Conservation (phyloP, 352 stramenopile genomes). For the Achlya hypogyna region DNA sequence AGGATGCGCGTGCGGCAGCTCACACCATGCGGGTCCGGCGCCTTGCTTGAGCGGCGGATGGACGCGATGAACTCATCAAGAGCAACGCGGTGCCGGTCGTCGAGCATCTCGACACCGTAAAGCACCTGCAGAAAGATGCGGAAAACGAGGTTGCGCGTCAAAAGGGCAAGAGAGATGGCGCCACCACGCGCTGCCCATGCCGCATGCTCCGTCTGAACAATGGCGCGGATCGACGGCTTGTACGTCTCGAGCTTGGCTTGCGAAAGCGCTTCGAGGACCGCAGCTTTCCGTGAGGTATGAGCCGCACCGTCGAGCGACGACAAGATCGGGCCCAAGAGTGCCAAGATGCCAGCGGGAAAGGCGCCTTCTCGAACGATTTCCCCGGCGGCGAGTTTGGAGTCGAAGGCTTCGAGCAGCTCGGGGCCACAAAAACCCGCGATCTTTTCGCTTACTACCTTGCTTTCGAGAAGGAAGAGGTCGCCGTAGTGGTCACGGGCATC, state of each 20-base stretch:
- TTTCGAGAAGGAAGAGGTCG: constrained; percentile 8
- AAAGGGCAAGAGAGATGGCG: background rate
- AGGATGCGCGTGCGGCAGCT: background rate
- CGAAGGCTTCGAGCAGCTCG: background rate
- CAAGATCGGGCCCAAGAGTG: background rate
- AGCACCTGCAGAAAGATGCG: background rate
- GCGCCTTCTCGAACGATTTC: background rate
- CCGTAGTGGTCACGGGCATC: background rate
- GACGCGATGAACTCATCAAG: background rate
- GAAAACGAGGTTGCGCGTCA: background rate
- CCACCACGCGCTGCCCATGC: constrained; percentile 8
- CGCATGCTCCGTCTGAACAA: background rate
- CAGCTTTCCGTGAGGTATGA: background rate
- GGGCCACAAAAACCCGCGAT: background rate
- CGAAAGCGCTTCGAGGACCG: background rate
- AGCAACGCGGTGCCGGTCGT: background rate
- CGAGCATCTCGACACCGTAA: background rate
- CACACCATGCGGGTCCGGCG: background rate
- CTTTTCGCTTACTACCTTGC: background rate
- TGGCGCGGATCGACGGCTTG: background rate
- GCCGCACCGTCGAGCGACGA: background rate
- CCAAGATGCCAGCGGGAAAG: background rate
- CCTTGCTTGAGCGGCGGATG: background rate
- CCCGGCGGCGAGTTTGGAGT: background rate
- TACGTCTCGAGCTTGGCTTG: background rate